These are phyloP conservation scores for Hemisphaericaspora xylofermentans DNA, from an alignment of 1,139 yeast genomes.

Conservation along the genomic window DNA sequence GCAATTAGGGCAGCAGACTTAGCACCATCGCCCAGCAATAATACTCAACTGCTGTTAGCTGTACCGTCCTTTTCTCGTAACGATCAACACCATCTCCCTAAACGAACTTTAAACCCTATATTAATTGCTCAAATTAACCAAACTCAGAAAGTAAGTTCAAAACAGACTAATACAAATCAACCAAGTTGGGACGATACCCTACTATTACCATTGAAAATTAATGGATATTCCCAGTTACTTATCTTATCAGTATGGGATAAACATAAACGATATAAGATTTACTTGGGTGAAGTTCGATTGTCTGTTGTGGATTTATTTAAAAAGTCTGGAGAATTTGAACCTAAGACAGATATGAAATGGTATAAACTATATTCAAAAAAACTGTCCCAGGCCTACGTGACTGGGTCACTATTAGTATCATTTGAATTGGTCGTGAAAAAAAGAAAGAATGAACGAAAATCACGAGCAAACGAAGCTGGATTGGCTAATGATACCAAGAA, in stretches of 20 bases:
- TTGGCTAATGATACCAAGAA: neutral
- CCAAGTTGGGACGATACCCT: constrained; percentile 49
- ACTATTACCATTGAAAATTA: constrained; percentile 28
- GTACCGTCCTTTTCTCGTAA: constrained; percentile 2
- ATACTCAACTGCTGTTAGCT: constrained; percentile 5
- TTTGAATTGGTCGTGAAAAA: constrained; percentile 43
- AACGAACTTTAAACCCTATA: constrained; percentile 35
- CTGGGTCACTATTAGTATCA: constrained; percentile 56
- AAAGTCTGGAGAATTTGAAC: constrained; percentile 16
- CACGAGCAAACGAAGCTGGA: neutral
- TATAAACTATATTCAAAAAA: constrained; percentile 49
- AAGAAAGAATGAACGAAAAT: constrained; percentile 9
- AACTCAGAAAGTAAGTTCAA: constrained; percentile 28
- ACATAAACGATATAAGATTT: constrained; percentile 44
- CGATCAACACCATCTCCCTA: constrained; percentile 6
- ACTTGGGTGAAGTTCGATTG: constrained; percentile 57
- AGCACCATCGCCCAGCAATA: constrained; percentile 17
- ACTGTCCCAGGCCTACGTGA: constrained; percentile 47
- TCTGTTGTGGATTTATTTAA: constrained; percentile 44
- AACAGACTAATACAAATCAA: constrained; percentile 37
- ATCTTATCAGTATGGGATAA: constrained; percentile 46
- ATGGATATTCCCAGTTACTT: constrained; percentile 32
- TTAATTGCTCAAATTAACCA: constrained; percentile 36
- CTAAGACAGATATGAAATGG: constrained; percentile 46
- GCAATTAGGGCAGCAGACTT: constrained; percentile 44